phyloP scores from a whole-genome alignment of 805 yeast species.

The Candida quercuum region DNA sequence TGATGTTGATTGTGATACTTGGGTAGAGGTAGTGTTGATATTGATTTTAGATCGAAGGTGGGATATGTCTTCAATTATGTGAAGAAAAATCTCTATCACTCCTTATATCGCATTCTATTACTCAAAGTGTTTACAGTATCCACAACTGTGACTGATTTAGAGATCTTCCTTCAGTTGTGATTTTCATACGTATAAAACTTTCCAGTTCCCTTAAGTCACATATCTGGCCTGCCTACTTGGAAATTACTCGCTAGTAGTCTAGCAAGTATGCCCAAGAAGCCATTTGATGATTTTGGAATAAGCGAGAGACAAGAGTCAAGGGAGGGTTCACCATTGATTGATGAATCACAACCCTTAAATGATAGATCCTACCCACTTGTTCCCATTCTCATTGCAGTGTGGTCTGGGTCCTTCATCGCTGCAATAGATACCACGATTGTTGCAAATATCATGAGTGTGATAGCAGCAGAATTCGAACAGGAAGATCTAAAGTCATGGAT shows the following conservation, averaged over 20 bases:
- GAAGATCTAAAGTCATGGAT: slow-evolving; percentile 54
- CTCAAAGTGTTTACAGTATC: too few species aligned
- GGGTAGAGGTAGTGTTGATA: too few species aligned
- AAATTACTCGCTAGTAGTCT: background rate
- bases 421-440: slow-evolving; percentile 58
- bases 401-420: slow-evolving; percentile 41
- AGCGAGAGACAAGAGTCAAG: background rate
- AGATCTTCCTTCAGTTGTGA: too few species aligned
- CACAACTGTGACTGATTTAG: too few species aligned
- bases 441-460: slow-evolving; percentile 46
- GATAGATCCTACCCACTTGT: background rate
- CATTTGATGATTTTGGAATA: background rate
- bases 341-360: background rate
- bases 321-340: background rate
- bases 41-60: too few species aligned
- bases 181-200: too few species aligned
- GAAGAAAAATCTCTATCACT: too few species aligned
- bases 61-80: too few species aligned
- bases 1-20: too few species aligned
- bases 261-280: background rate
- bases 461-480: slow-evolving; percentile 51
- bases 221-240: too few species aligned
- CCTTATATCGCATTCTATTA: too few species aligned
- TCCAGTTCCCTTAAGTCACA: background rate
- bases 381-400: slow-evolving; percentile 16